These are phyloP conservation scores for Brassica juncea DNA, from an alignment of 345 rosid species.

Conservation along the genomic window DNA sequence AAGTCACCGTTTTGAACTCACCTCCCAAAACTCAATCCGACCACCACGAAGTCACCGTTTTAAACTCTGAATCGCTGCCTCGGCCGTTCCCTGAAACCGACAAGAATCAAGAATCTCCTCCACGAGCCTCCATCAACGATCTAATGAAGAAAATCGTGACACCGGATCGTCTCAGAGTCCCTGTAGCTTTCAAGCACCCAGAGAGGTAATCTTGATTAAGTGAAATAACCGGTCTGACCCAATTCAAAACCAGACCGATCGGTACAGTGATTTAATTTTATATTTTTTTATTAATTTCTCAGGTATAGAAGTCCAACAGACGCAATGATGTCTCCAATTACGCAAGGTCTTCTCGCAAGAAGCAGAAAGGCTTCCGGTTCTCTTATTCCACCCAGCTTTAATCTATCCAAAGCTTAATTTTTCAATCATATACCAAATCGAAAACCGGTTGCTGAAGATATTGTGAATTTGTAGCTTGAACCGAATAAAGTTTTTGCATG, in stretches of 20 bases:
- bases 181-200: slow-evolving; percentile 70
- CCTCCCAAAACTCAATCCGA: slow-evolving; percentile 29
- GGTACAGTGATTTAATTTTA: neutral
- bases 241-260: neutral
- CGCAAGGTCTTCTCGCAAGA: slow-evolving; percentile 81
- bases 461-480: slow-evolving; percentile 3
- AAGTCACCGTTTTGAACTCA: slow-evolving; percentile 18
- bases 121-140: slow-evolving; percentile 42
- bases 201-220: slow-evolving; percentile 51
- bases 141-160: slow-evolving; percentile 51
- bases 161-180: slow-evolving; percentile 70
- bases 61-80: slow-evolving; percentile 36
- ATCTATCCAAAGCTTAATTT: slow-evolving; percentile 51
- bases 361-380: slow-evolving; percentile 53
- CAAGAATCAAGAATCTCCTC: slow-evolving; percentile 32
- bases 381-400: slow-evolving; percentile 65
- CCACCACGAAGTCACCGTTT: slow-evolving; percentile 14
- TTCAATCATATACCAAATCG: neutral
- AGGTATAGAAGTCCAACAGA: slow-evolving; percentile 92
- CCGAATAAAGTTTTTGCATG: neutral
- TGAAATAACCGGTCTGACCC: neutral
- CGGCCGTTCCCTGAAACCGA: neutral
- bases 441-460: slow-evolving; percentile 11
- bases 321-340: slow-evolving; percentile 77
- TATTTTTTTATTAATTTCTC: neutral